A percentile compares a stretch with the other conserved stretches of the same genome.
phyloP scores from a whole-genome alignment of 192 early-diverging fungal genomes.

The Entrophospora sp. region DNA sequence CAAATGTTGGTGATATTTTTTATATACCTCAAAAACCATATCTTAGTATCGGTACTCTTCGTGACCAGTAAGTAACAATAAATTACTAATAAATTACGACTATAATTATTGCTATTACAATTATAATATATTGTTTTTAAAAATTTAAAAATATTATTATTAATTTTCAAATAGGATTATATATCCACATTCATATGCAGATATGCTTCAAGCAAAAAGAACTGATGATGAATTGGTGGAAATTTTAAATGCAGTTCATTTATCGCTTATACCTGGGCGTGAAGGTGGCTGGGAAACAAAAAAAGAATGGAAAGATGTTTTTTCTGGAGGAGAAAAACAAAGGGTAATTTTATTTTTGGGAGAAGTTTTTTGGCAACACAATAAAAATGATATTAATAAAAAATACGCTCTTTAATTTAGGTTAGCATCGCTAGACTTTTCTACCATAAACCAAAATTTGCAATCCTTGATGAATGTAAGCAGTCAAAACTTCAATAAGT shows the following conservation, averaged over 20 bases:
- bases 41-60: constrained; percentile 81
- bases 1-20: constrained; percentile 77
- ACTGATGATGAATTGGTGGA: constrained; percentile 74
- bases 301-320: constrained; percentile 86
- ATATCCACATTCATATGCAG: constrained; percentile 81
- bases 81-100: too few species aligned
- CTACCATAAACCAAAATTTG: constrained; percentile 92
- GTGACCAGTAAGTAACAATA: constrained; percentile 64
- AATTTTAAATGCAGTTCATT: constrained; percentile 77
- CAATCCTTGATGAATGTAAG: constrained; percentile 94
- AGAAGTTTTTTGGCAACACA: not conserved
- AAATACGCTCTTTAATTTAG: constrained; percentile 15
- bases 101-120: too few species aligned
- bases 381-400: not conserved
- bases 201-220: constrained; percentile 64
- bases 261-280: constrained; percentile 68
- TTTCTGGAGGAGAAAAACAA: constrained; percentile 95
- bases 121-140: not conserved
- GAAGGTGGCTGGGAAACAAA: constrained; percentile 87
- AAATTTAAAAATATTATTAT: too few species aligned
- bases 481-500: too few species aligned
- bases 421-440: constrained; percentile 94
- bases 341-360: constrained; percentile 37
- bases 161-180: constrained; percentile 50
- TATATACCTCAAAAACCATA: constrained; percentile 99